Evolutionary conservation across 495 filamentous ascomycete species (phyloP), one percentile per base, ranked within the genome.

Genomic region (Bombardia bombarda): DNA sequence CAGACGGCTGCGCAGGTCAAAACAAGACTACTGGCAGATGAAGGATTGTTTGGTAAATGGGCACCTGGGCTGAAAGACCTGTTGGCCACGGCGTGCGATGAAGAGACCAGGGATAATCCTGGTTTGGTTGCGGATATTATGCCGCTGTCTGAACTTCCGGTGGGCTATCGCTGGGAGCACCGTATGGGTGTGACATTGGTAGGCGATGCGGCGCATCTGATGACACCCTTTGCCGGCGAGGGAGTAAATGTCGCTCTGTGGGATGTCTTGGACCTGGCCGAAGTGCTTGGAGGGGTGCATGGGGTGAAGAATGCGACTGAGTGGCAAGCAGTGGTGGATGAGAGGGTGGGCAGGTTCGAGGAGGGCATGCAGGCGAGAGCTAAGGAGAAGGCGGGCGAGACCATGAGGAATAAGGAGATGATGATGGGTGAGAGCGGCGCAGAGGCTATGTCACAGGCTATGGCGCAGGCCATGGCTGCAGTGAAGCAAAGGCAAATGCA

Each of bases 121-220:
- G 23, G 28, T 3, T 14, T 16, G 14, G 26, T 7, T 3, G 32
- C 55, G 21, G 55, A 57, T 24, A 57, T 62, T 2, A 45, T 62
- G 17, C 43, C 56, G 8, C 44, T 77, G 0, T 79, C 70, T 43
- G 74, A 69, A 53, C 61, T 82, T 0, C 74, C 76, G 2, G 58
- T 72, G 4, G 77, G 72, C 10, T 38, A 62, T 22, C 47, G 45
- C 3, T 82, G 77, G 75, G 53, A 66, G 41, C 55, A 64, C 13
- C 45, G 52, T 0, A 42, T 58, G 0, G 66, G 69, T 8, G 57
- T 74, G 7, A 77, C 78, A 3, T 52, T 82, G 54, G 53, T 51
- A 7, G 78, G 78, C 2, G 78, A 82, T 57, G 74, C 78, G 0
- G 78, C 77, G 10, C 74, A 82, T 52, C 43, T 79, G 16, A 79